Base-by-base conservation (phyloP, 2,329 filamentous ascomycete species). In the Trichoderma sp. region DNA sequence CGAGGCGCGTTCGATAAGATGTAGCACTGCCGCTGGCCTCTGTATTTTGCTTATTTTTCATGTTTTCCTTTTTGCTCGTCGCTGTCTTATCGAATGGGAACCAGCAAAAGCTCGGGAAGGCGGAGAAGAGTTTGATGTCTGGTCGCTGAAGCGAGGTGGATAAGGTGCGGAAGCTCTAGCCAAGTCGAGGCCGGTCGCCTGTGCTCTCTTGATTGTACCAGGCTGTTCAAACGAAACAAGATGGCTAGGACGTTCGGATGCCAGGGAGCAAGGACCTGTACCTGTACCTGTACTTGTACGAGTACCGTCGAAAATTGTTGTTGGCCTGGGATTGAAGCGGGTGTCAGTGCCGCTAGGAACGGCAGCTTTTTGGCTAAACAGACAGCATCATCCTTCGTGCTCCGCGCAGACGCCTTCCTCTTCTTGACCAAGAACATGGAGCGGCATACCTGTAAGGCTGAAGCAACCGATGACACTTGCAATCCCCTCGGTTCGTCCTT, bases 1-100 rank as follows among this genome's bases (percentile, higher is more conserved):
- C 71, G 62, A 74, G 71, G 71, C 62, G 63, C 38, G 18, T 33
- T 31, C 71, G 71, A 74, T 74, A 67, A 67, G 63, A 74, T 67
- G 63, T 21, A 56, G 53, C 71, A 41, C 67, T 62, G 56, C 67
- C 67, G 53, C 31, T 62, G 11, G 35, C 16, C 21, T 65, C 56
- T 64, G 12, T 29, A 14, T 66, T 41, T n/a, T 41, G 38, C 33
- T 24, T n/a, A 35, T 35, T 71, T 18, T 56, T n/a, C 33, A 16
- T 8, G 9, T 16, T 59, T n/a, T 59, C 3, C 56, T 59, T 33
- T 8, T 56, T 53, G 27, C 4, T 53, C 7, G 16, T 50, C 6
- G 24, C n/a, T 6, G 9, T 38, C 50, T 50, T 27, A 21, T 14
- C 33, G 38, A 71, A 31, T 12, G 56, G 24, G 35, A 45, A 18